Percentiles rank a stretch among this genome's conserved stretches.
phyloP scores from a whole-genome alignment of 768 basidiomycete genomes.

The Termitomyces sp. region DNA sequence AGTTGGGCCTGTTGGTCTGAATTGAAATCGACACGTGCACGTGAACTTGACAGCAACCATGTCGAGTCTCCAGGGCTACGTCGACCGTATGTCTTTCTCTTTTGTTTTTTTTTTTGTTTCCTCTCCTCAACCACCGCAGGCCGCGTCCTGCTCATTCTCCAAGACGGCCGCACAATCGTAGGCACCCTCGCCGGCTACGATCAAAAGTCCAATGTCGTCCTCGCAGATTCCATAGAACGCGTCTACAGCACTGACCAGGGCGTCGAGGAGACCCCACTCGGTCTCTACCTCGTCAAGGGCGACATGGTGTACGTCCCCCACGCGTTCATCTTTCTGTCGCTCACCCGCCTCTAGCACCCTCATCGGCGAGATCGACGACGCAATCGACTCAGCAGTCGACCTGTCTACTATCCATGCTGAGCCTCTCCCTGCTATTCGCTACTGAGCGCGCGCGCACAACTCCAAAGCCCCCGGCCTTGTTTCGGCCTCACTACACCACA shows the following conservation, averaged over 20 bases:
- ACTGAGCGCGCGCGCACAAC: conserved; percentile 31
- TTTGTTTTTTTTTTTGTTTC: not conserved
- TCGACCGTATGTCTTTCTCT: conserved; percentile 57
- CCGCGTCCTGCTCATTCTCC: conserved; percentile 88
- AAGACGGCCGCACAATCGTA: conserved; percentile 93
- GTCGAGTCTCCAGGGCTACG: conserved; percentile 89
- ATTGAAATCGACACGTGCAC: not conserved
- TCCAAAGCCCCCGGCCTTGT: too few species aligned
- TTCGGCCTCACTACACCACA: too few species aligned
- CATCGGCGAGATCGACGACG: conserved; percentile 84
- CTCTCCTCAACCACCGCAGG: conserved; percentile 33
- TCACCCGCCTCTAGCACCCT: conserved; percentile 39
- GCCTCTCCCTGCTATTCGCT: conserved; percentile 78
- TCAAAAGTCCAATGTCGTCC: conserved; percentile 93
- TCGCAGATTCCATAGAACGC: conserved; percentile 90
- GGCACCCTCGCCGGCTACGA: conserved; percentile 91
- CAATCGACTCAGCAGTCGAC: conserved; percentile 69
- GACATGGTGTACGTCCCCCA: conserved; percentile 84
- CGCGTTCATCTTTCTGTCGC: conserved; percentile 1
- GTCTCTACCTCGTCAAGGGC: conserved; percentile 95
- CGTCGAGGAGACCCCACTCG: conserved; percentile 91
- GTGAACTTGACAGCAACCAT: conserved; percentile 30
- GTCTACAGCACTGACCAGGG: conserved; percentile 88
- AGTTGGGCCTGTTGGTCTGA: too few species aligned
- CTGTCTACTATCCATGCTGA: conserved; percentile 80